These are phyloP conservation scores for Isoetes taiwanensis DNA, from an alignment of 75 land plant species.

Conservation along the genomic window DNA sequence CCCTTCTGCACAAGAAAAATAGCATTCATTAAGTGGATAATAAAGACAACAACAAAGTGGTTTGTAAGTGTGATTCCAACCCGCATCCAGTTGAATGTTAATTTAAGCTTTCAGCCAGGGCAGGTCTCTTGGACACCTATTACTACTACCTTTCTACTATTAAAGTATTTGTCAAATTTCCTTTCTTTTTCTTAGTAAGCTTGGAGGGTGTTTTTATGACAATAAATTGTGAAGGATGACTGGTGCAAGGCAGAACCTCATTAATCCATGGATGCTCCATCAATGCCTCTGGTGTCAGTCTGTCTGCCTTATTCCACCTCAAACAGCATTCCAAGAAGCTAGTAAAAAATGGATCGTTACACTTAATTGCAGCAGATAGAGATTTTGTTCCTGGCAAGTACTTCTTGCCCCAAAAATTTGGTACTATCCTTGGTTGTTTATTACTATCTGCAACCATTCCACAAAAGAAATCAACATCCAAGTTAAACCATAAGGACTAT, in stretches of 20 bases:
- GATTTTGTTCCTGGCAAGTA: conserved; percentile 28
- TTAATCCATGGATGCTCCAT: conserved; percentile 31
- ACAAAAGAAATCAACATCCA: neutral
- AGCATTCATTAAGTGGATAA: neutral
- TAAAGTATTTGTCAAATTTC: neutral
- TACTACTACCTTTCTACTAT: neutral
- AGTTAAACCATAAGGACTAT: neutral
- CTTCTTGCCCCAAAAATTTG: conserved; percentile 33
- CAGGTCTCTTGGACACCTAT: neutral
- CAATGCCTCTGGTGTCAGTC: conserved; percentile 19
- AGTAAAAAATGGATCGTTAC: conserved; percentile 22
- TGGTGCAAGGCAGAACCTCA: conserved; percentile 2
- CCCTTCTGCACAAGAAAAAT: neutral
- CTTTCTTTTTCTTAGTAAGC: neutral
- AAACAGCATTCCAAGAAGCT: conserved; percentile 32
- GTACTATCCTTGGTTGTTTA: conserved; percentile 27
- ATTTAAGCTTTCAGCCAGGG: neutral
- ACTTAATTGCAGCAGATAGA: conserved; percentile 13
- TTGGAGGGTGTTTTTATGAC: neutral
- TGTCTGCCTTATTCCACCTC: conserved; percentile 24
- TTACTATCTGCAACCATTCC: conserved; percentile 19
- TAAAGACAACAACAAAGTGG: neutral
- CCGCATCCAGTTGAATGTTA: neutral
- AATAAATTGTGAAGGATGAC: neutral
- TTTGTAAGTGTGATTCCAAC: neutral